A percentile compares a stretch with the other conserved stretches of the same genome.
phyloP scores from a whole-genome alignment of 78 protist species.

The Creolimax fragrantissima region DNA sequence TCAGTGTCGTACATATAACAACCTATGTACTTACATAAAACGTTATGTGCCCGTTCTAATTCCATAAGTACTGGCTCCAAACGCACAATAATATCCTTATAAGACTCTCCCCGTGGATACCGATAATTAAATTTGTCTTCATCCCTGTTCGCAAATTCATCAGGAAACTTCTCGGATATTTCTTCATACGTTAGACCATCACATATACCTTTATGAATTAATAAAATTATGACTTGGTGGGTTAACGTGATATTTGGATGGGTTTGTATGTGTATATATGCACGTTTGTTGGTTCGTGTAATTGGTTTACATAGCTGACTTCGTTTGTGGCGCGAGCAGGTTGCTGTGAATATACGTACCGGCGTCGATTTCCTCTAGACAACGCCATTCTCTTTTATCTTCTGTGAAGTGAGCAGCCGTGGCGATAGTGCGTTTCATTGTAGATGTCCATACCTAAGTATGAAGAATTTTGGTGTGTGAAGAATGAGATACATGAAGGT shows the following conservation, averaged over 20 bases:
- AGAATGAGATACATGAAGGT: too few species aligned
- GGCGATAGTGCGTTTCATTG: background rate
- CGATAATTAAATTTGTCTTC: constrained; percentile 66
- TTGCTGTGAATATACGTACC: too few species aligned
- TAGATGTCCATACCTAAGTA: background rate
- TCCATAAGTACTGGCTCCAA: constrained; percentile 80
- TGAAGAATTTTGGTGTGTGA: too few species aligned
- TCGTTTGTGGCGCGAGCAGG: too few species aligned
- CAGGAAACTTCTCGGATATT: constrained; percentile 50
- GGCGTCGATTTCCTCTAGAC: constrained; percentile 84
- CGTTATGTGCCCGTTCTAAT: constrained; percentile 53
- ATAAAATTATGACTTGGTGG: too few species aligned
- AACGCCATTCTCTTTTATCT: constrained; percentile 33
- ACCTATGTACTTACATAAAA: constrained; percentile 22
- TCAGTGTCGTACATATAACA: too few species aligned
- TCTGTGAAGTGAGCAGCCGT: background rate
- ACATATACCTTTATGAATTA: too few species aligned
- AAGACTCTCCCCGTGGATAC: constrained; percentile 87
- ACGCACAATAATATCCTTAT: constrained; percentile 68
- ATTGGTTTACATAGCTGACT: too few species aligned
- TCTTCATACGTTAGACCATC: constrained; percentile 88
- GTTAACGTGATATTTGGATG: too few species aligned
- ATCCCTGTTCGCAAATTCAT: constrained; percentile 50
- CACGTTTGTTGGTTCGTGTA: too few species aligned
- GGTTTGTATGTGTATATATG: too few species aligned